Evolutionary conservation across 257 asterid genomes (phyloP).

Genomic region (Striga asiatica): DNA sequence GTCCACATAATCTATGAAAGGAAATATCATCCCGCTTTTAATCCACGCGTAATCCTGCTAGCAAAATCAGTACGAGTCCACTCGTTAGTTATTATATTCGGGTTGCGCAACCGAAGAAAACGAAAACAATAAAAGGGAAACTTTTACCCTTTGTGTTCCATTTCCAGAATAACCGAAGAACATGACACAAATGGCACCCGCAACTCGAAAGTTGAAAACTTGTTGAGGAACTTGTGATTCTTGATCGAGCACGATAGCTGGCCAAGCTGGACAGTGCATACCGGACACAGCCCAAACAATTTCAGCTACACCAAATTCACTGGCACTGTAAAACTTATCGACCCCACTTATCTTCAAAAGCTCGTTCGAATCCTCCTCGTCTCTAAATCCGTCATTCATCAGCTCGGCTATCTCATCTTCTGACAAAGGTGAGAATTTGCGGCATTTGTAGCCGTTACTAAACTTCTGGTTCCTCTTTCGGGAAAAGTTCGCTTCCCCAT

Average conservation of each 20-base stretch:
- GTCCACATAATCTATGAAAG: conserved; percentile 81
- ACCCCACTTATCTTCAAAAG: conserved; percentile 32
- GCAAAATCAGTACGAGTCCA: conserved; percentile 20
- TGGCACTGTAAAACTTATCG: conserved; percentile 34
- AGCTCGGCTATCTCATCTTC: conserved; percentile 51
- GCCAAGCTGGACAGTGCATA: conserved; percentile 84
- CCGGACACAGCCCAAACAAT: conserved; percentile 94
- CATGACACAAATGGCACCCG: conserved; percentile 80
- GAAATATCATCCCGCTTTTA: conserved; percentile 78
- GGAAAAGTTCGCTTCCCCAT: conserved; percentile 22
- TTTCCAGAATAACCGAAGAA: conserved; percentile 96
- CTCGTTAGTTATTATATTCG: too few relatives aligned
- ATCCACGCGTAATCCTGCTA: conserved; percentile 95
- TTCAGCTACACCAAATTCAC: conserved; percentile 62
- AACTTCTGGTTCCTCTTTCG: conserved; percentile 29
- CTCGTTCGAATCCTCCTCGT: conserved; percentile 47
- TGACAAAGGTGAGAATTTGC: conserved; percentile 47
- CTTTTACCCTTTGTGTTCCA: conserved; percentile 92
- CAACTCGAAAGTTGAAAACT: conserved; percentile 55
- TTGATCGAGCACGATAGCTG: conserved; percentile 87
- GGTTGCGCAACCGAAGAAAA: neutral
- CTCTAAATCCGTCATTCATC: conserved; percentile 29
- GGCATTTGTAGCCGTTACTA: conserved; percentile 20
- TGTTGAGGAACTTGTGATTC: conserved; percentile 71
- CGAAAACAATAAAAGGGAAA: neutral